Evolutionary conservation across 2,329 filamentous ascomycete genomes (phyloP).

Genomic region (Massarina eburnea): DNA sequence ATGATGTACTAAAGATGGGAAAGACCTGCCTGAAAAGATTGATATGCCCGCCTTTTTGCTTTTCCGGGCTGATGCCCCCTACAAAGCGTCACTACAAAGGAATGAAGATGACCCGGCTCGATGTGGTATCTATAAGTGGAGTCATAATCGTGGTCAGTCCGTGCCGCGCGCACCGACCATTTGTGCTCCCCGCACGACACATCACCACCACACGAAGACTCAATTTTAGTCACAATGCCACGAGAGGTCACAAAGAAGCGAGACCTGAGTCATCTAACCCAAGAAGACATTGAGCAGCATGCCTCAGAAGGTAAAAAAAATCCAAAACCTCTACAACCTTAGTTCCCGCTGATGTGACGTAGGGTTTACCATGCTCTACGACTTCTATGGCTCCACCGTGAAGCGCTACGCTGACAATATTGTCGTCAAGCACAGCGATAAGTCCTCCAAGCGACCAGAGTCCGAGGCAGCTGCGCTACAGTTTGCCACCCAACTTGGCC

Average conservation of each 20-base stretch:
- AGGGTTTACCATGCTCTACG: constrained; percentile 2
- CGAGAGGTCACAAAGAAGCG: not conserved
- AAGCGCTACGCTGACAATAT: not conserved
- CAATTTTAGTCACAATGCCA: no score
- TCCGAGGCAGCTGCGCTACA: constrained; percentile 1
- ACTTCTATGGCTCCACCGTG: constrained; percentile 3
- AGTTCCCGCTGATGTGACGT: not conserved
- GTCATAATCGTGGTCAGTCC: no score
- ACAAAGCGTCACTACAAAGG: no score
- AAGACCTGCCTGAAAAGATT: no score
- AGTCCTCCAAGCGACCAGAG: not conserved
- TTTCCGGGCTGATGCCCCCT: no score
- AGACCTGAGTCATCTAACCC: not conserved
- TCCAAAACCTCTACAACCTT: not conserved
- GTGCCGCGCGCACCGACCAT: no score
- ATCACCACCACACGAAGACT: no score
- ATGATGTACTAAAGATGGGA: no score
- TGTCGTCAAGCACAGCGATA: constrained; percentile 7
- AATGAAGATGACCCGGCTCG: no score
- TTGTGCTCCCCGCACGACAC: no score
- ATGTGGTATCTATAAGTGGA: no score
- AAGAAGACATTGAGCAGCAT: not conserved
- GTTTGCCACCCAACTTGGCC: constrained; percentile 2
- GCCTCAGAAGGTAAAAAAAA: not conserved
- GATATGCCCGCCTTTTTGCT: no score